Percentiles rank a stretch among this genome's conserved stretches.
These are phyloP conservation scores for Bathelium albidoporum DNA, from an alignment of 495 filamentous ascomycete genomes.

Conservation along the genomic window DNA sequence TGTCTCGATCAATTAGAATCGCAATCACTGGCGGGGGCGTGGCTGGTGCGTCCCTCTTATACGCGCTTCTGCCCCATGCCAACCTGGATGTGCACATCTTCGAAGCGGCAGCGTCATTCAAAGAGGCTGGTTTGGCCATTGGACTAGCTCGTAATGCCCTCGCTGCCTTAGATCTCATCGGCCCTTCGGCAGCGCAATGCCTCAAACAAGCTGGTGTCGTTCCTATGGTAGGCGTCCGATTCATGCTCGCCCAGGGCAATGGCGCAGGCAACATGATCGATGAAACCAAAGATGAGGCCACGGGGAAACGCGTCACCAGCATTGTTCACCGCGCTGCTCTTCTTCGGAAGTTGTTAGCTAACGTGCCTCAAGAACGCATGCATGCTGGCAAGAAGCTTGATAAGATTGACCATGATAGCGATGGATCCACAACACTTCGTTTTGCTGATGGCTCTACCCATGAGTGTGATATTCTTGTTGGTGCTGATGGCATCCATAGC, in stretches of 20 bases:
- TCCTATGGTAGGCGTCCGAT: constrained; percentile 6
- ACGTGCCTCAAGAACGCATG: constrained; percentile 41
- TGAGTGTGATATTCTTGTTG: constrained; percentile 35
- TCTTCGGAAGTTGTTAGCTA: constrained; percentile 46
- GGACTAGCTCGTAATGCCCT: constrained; percentile 19
- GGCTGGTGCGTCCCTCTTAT: constrained; percentile 13
- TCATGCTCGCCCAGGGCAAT: constrained; percentile 15
- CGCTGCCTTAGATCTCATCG: constrained; percentile 12
- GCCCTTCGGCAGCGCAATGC: constrained; percentile 5
- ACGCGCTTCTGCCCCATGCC: constrained; percentile 12
- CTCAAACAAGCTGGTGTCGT: constrained; percentile 12
- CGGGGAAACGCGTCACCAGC: not conserved
- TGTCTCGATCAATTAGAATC: constrained; percentile 10
- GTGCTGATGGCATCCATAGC: constrained; percentile 50
- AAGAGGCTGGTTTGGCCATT: constrained; percentile 15
- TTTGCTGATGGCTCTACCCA: constrained; percentile 48
- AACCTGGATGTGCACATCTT: constrained; percentile 18
- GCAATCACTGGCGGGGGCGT: constrained; percentile 17
- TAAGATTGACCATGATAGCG: constrained; percentile 17
- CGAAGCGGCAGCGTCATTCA: constrained; percentile 13
- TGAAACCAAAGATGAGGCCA: constrained; percentile 5
- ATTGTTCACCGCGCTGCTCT: constrained; percentile 47
- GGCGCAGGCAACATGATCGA: constrained; percentile 13
- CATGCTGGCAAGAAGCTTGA: constrained; percentile 34
- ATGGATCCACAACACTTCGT: constrained; percentile 32